Evolutionary conservation across 2,329 filamentous ascomycete genomes (phyloP).

Genomic region (Aspergillus tanneri): DNA sequence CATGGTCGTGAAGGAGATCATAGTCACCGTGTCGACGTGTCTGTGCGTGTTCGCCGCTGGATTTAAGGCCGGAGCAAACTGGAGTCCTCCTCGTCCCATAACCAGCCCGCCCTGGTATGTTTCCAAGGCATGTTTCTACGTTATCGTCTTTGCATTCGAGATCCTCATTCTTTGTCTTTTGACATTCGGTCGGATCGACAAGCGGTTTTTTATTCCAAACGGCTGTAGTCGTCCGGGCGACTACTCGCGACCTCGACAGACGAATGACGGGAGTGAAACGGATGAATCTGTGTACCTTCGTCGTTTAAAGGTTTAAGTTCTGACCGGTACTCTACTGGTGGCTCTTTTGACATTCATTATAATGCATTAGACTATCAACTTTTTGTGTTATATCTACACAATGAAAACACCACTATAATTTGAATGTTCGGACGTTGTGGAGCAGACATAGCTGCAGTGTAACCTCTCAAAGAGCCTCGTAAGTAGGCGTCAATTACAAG

Average conservation of each 20-base stretch:
- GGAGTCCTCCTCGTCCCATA: slow-evolving; percentile 50
- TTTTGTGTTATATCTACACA: no score
- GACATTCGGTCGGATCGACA: slow-evolving; percentile 67
- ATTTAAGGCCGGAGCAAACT: slow-evolving; percentile 65
- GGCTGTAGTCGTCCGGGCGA: slow-evolving; percentile 42
- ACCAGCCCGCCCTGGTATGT: slow-evolving; percentile 67
- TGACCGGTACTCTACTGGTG: no score
- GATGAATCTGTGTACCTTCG: not conserved
- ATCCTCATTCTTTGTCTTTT: slow-evolving; percentile 68
- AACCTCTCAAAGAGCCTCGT: no score
- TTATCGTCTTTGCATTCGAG: slow-evolving; percentile 75
- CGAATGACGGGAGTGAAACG: not conserved
- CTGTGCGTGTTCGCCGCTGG: slow-evolving; percentile 64
- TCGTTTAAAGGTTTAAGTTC: no score
- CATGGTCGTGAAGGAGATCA: slow-evolving; percentile 64
- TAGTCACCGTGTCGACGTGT: slow-evolving; percentile 58
- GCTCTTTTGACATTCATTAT: no score
- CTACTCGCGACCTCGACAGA: slow-evolving; percentile 26
- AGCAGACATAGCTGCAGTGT: no score
- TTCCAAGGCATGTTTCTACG: slow-evolving; percentile 70
- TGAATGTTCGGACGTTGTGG: no score
- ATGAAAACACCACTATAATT: no score
- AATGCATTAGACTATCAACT: no score
- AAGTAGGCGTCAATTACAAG: no score
- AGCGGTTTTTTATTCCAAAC: slow-evolving; percentile 72